phyloP scores from a whole-genome alignment of 306 rosid species.

The Prunus kanzakura region DNA sequence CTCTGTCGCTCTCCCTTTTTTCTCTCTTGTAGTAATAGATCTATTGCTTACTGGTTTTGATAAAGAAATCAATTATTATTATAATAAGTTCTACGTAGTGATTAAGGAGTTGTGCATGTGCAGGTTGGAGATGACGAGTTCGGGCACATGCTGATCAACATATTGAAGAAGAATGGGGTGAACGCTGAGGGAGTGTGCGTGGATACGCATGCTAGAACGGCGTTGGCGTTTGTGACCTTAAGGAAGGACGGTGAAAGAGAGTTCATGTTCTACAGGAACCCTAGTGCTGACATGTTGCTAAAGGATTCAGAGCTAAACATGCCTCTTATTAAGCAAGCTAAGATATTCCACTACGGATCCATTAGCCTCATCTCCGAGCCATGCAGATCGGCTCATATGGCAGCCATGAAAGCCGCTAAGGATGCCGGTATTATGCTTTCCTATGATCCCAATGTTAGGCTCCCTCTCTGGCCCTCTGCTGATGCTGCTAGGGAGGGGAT shows the following conservation, averaged over 20 bases:
- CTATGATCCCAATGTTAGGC: conserved; percentile 64
- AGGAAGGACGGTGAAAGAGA: conserved; percentile 67
- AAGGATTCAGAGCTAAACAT: conserved; percentile 50
- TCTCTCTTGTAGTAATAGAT: too few species aligned
- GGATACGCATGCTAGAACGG: conserved; percentile 57
- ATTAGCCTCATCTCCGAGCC: conserved; percentile 66
- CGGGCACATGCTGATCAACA: conserved; percentile 57
- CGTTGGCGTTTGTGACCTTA: conserved; percentile 68
- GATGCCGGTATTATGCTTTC: conserved; percentile 55
- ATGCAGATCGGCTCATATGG: conserved; percentile 66
- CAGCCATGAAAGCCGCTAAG: conserved; percentile 68
- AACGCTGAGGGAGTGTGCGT: conserved; percentile 49
- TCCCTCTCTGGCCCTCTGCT: conserved; percentile 64
- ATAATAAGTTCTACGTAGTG: too few species aligned
- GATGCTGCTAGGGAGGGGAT: conserved; percentile 59
- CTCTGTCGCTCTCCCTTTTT: too few species aligned
- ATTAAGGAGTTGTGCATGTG: background rate
- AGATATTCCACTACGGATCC: conserved; percentile 68
- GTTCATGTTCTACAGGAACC: conserved; percentile 72
- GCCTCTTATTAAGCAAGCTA: conserved; percentile 44
- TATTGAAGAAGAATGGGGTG: conserved; percentile 49
- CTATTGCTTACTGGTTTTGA: too few species aligned
- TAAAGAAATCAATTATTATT: background rate
- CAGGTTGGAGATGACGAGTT: conserved; percentile 72
- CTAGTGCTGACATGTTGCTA: conserved; percentile 70